Conservation (phyloP, 208 protist genomes). For the Novymonas esmeraldas region DNA sequence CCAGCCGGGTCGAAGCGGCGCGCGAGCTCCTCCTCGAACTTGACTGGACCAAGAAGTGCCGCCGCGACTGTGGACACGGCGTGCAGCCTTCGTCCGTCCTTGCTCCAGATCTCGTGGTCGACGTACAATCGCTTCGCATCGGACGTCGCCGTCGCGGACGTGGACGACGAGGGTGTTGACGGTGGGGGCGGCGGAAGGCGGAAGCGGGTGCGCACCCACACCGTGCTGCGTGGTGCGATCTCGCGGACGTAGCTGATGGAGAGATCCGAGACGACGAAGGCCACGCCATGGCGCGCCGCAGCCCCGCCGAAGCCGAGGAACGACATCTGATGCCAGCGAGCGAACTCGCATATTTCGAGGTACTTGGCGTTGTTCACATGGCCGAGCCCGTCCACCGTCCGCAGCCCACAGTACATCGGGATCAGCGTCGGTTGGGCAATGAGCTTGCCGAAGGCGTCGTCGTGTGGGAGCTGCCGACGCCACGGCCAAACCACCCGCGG, state of each 20-base stretch:
- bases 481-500: constrained; percentile 13
- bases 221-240: constrained; percentile 32
- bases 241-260: constrained; percentile 54
- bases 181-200: constrained; percentile 15
- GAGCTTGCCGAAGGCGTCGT: constrained; percentile 14
- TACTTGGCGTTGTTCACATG: constrained; percentile 80
- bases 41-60: constrained; percentile 25
- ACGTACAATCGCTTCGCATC: constrained; percentile 37
- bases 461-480: constrained; percentile 2
- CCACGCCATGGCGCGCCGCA: constrained; percentile 13
- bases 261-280: constrained; percentile 48
- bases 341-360: constrained; percentile 69
- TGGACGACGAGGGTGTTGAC: background rate
- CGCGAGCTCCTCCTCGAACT: constrained; percentile 27
- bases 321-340: constrained; percentile 44
- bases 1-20: constrained; percentile 21
- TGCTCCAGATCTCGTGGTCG: constrained; percentile 56
- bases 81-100: constrained; percentile 47
- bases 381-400: constrained; percentile 55
- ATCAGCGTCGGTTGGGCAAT: constrained; percentile 23
- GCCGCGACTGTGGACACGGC: constrained; percentile 22
- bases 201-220: constrained; percentile 26
- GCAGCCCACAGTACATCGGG: constrained; percentile 46
- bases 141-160: background rate
- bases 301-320: constrained; percentile 22